Evolutionary conservation across 768 basidiomycete genomes (phyloP).

Genomic region (Daedalea quercina): DNA sequence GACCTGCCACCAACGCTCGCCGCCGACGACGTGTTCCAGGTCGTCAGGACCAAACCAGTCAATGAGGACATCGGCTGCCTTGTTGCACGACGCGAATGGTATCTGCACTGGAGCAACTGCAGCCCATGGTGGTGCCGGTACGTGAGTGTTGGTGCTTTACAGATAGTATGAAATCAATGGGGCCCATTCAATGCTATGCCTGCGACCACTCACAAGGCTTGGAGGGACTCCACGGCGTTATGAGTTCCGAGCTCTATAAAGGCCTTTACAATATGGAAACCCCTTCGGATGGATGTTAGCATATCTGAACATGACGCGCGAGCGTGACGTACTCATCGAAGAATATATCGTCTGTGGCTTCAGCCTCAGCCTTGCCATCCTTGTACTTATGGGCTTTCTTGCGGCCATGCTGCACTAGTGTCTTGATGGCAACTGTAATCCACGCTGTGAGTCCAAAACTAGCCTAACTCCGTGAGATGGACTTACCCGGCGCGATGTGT

Average conservation of each 20-base stretch:
- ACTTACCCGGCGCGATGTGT: slow-evolving; percentile 46
- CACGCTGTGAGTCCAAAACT: not conserved
- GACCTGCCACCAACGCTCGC: slow-evolving; percentile 81
- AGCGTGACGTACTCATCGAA: slow-evolving; percentile 52
- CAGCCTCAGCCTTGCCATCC: slow-evolving; percentile 27
- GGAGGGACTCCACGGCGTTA: slow-evolving; percentile 69
- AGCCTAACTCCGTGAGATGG: not conserved
- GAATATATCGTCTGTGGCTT: slow-evolving; percentile 55
- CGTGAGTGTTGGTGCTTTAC: slow-evolving; percentile 57
- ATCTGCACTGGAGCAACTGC: slow-evolving; percentile 51
- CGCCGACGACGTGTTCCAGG: slow-evolving; percentile 63
- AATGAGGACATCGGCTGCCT: slow-evolving; percentile 61
- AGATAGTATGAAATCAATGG: not conserved
- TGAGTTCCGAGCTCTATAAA: slow-evolving; percentile 60
- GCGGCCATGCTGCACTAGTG: slow-evolving; percentile 41
- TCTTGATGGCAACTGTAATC: slow-evolving; percentile 44
- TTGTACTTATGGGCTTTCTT: slow-evolving; percentile 34
- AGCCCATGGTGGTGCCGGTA: slow-evolving; percentile 63
- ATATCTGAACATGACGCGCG: not conserved
- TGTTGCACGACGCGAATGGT: slow-evolving; percentile 49
- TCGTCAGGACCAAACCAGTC: slow-evolving; percentile 68
- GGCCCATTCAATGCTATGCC: not conserved
- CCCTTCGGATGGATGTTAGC: slow-evolving; percentile 27
- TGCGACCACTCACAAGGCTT: slow-evolving; percentile 41
- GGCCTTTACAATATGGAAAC: slow-evolving; percentile 66